These are phyloP conservation scores for Metschnikowia peoriensis DNA, from an alignment of 805 yeast genomes.

Conservation along the genomic window DNA sequence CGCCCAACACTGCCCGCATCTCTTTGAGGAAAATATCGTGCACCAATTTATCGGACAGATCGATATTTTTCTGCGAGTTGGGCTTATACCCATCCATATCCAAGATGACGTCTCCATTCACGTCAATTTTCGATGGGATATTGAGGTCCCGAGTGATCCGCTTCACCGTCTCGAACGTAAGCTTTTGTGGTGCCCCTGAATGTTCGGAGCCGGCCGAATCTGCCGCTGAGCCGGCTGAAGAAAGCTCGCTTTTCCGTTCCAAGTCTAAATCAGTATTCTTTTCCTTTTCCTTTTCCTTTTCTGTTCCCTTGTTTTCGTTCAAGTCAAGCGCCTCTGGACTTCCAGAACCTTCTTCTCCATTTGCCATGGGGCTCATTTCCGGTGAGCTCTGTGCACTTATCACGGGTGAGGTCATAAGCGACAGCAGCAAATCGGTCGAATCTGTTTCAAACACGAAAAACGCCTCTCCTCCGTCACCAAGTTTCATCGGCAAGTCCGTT, in stretches of 20 bases:
- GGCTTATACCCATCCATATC: slow-evolving; percentile 97
- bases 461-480: slow-evolving; percentile 98
- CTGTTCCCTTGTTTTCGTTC: slow-evolving; percentile 20
- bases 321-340: slow-evolving; percentile 39
- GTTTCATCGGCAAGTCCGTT: slow-evolving; percentile 88
- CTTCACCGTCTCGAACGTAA: slow-evolving; percentile 57
- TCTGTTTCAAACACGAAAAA: slow-evolving; percentile 91
- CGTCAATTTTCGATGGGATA: slow-evolving; percentile 84
- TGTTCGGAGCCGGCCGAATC: background rate
- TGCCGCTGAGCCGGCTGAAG: background rate
- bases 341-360: background rate
- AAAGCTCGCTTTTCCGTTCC: background rate
- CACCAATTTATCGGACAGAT: slow-evolving; percentile 72
- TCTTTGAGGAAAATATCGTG: slow-evolving; percentile 75
- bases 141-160: slow-evolving; percentile 68
- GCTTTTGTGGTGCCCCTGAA: slow-evolving; percentile 8
- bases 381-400: slow-evolving; percentile 69
- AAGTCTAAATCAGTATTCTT: too few relatives aligned
- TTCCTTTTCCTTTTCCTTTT: slow-evolving; percentile 1
- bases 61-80: slow-evolving; percentile 66
- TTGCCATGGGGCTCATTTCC: slow-evolving; percentile 30
- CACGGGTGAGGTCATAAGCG: slow-evolving; percentile 84
- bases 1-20: slow-evolving; percentile 34
- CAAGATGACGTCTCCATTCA: slow-evolving; percentile 83
- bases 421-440: slow-evolving; percentile 60